Evolutionary conservation across 140 eudicot genomes (phyloP), one percentile per base, ranked within the genome.

Genomic region (Flaveria floridana): DNA sequence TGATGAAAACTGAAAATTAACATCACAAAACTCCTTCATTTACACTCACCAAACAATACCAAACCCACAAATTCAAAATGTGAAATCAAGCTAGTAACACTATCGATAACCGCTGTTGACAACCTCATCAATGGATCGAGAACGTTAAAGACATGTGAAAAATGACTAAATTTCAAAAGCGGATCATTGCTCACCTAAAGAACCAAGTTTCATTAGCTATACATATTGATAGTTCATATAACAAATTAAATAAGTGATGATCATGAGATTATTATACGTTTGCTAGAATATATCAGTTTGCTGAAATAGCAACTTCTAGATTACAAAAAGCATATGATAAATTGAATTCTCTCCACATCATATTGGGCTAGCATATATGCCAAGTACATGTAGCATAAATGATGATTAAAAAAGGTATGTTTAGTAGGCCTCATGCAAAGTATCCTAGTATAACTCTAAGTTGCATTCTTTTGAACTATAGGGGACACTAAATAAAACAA

Each of bases 311-410:
- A 20, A 57, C 30, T 21, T 57, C 34, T 19, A 57, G 34, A 57
- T 57, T 57, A 57, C 14, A 4, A 57, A 50, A 57, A 34, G 21
- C 64, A 57, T 19, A 44, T 39, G 37, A 67, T 39, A 41, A 67
- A 16, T 42, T 41, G 56, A 42, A 13, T 44, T 13, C 71, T n/a
- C 9, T 34, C 41, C 1, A 34, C 3, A 8, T 15, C 52, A 42
- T 42, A 8, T 19, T 25, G 26, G 51, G 44, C n/a, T 13, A 19
- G 68, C 59, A 69, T 68, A 56, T 56, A 37, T 42, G 68, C 20
- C 55, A 57, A 70, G 71, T 59, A 78, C 77, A 78, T 70, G 71
- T 71, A 70, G 70, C 76, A 58, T 57, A 59, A 18, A 13, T 69
- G 62, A 21, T 70, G 63, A 28, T 68, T 2, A 11, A 69, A 57